These are phyloP conservation scores for Penicillium subrubescens DNA, from an alignment of 495 filamentous ascomycete species.

Conservation along the genomic window DNA sequence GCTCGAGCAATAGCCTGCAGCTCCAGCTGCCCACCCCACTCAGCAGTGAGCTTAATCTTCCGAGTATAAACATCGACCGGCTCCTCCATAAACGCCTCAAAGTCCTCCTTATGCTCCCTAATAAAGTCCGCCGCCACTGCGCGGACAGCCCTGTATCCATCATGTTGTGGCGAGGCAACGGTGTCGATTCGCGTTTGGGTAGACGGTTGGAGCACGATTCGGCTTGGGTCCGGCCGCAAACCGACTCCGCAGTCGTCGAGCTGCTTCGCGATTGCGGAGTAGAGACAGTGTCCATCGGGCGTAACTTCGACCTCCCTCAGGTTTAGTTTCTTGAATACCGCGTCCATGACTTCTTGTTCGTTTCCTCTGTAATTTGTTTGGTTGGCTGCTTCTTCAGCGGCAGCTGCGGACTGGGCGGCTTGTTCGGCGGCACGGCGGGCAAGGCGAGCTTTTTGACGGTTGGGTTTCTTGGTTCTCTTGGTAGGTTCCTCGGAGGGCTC, in stretches of 20 bases:
- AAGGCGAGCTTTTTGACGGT: constrained; percentile 86
- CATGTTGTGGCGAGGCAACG: constrained; percentile 42
- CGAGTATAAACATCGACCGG: constrained; percentile 69
- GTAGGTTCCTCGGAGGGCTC: constrained; percentile 16
- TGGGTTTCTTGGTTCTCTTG: constrained; percentile 67
- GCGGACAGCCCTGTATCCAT: constrained; percentile 51
- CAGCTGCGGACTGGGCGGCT: constrained; percentile 64
- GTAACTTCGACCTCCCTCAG: constrained; percentile 77
- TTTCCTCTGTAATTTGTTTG: constrained; percentile 73
- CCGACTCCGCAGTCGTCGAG: constrained; percentile 51
- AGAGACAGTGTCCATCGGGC: constrained; percentile 96
- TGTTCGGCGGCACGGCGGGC: constrained; percentile 85
- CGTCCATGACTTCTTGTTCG: constrained; percentile 71
- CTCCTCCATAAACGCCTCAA: constrained; percentile 79
- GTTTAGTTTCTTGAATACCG: constrained; percentile 58
- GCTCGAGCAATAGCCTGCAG: constrained; percentile 79
- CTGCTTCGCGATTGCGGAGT: constrained; percentile 88
- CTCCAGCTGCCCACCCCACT: constrained; percentile 96
- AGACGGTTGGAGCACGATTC: constrained; percentile 38
- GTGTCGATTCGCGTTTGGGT: constrained; percentile 48
- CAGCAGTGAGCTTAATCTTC: constrained; percentile 84
- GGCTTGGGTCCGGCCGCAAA: constrained; percentile 47
- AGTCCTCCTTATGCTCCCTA: constrained; percentile 58
- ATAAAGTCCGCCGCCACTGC: constrained; percentile 60
- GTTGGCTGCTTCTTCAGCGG: constrained; percentile 71